A percentile compares a stretch with the other conserved stretches of the same genome.
Conservation (phyloP, 2,329 filamentous ascomycete genomes). For the Trichoderma guizhouense region DNA sequence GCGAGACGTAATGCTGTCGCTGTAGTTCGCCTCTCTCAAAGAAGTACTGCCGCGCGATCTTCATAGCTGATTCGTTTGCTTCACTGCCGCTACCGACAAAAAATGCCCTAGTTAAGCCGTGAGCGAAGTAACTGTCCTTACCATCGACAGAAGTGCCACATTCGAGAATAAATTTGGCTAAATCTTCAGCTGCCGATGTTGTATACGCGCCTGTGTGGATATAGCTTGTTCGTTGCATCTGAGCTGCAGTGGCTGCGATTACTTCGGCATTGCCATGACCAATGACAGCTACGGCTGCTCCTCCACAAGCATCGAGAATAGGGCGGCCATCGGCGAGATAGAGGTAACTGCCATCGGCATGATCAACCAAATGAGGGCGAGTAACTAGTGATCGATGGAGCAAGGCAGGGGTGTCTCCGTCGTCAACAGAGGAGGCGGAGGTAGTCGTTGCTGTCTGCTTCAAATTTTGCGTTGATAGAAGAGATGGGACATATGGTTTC, state of each 20-base stretch:
- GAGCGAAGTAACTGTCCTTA: neutral
- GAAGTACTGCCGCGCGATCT: constrained; percentile 45
- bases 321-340: constrained; percentile 32
- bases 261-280: constrained; percentile 59
- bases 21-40: constrained; percentile 33
- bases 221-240: constrained; percentile 43
- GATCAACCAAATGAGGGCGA: neutral
- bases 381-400: neutral
- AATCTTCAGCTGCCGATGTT: constrained; percentile 27
- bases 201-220: constrained; percentile 29
- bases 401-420: neutral
- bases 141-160: neutral
- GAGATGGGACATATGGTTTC: neutral
- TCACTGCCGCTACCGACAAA: constrained; percentile 22
- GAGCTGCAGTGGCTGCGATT: constrained; percentile 50
- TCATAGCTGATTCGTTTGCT: constrained; percentile 44
- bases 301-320: constrained; percentile 1
- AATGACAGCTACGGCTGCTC: constrained; percentile 56
- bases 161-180: constrained; percentile 28
- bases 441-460: neutral
- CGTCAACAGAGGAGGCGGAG: neutral
- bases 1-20: constrained; percentile 37
- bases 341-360: neutral
- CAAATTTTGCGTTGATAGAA: neutral
- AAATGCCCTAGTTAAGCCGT: neutral